These are phyloP conservation scores for Globisporangium abappressorium DNA, from an alignment of 352 stramenopile species.

Conservation along the genomic window DNA sequence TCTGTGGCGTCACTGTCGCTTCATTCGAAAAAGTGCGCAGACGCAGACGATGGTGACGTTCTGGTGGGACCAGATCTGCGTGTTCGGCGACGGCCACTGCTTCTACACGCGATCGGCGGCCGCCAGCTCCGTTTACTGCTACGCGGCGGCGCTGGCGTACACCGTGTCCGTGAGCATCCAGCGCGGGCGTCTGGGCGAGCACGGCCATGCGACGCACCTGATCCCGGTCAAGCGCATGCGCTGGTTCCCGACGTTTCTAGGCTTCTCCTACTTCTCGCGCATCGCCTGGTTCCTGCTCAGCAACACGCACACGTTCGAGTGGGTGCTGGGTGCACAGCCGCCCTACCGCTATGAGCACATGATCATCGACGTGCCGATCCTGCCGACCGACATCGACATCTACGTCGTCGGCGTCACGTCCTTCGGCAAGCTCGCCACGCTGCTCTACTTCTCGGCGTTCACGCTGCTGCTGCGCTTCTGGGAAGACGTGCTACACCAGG, in stretches of 20 bases:
- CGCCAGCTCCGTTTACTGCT: conserved; percentile 63
- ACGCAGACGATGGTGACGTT: not conserved
- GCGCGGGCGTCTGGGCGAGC: conserved; percentile 61
- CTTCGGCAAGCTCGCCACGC: conserved; percentile 70
- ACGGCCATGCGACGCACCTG: conserved; percentile 79
- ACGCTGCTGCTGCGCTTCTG: conserved; percentile 79
- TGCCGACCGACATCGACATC: conserved; percentile 78
- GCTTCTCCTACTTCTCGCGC: conserved; percentile 65
- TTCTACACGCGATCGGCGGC: conserved; percentile 73
- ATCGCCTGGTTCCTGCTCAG: conserved; percentile 74
- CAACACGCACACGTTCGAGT: conserved; percentile 82
- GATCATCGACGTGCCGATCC: conserved; percentile 61
- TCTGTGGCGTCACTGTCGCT: not conserved
- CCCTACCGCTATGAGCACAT: conserved; percentile 69
- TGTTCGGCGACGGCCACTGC: conserved; percentile 72
- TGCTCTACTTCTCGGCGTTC: conserved; percentile 82
- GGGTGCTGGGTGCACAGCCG: conserved; percentile 46
- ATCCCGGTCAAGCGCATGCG: conserved; percentile 78
- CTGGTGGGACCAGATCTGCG: conserved; percentile 46
- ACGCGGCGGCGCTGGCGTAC: conserved; percentile 60
- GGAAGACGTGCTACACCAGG: conserved; percentile 68
- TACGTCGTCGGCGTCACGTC: conserved; percentile 78
- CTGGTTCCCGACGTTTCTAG: conserved; percentile 81
- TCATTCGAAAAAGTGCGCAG: not conserved
- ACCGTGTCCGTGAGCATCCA: conserved; percentile 76